Evolutionary conservation across 2,329 filamentous ascomycete genomes (phyloP).

Genomic region (Colletotrichum tabaci): DNA sequence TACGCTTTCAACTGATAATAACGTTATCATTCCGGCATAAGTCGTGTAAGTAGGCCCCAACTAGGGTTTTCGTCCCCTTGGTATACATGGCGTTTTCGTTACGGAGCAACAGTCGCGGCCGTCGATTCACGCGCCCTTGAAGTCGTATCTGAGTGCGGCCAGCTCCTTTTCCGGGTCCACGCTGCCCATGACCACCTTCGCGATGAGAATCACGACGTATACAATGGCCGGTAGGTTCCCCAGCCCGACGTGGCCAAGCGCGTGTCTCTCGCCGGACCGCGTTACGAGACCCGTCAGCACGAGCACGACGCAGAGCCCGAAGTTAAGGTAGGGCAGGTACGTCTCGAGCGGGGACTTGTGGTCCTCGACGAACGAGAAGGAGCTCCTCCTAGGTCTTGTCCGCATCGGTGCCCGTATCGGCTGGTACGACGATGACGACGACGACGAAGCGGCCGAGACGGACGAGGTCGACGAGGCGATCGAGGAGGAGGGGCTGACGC

Average conservation of each 20-base stretch:
- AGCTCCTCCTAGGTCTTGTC: constrained; percentile 41
- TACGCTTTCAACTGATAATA: not conserved
- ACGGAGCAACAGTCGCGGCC: not conserved
- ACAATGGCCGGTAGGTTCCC: constrained; percentile 70
- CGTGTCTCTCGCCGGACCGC: constrained; percentile 48
- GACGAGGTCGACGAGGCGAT: constrained; percentile 31
- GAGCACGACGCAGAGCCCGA: constrained; percentile 68
- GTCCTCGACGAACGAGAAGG: constrained; percentile 41
- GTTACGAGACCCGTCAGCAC: constrained; percentile 59
- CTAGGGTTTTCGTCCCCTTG: not conserved
- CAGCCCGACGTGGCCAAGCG: constrained; percentile 59
- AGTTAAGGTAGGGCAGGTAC: constrained; percentile 74
- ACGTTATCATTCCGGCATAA: constrained; percentile 31
- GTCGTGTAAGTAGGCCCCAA: constrained; percentile 14
- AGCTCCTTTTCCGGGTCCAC: constrained; percentile 79
- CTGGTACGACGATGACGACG: constrained; percentile 17
- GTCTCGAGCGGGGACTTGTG: constrained; percentile 64
- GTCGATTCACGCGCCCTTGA: constrained; percentile 72
- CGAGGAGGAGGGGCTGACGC: constrained; percentile 30
- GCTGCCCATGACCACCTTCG: constrained; percentile 76
- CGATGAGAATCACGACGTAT: constrained; percentile 72
- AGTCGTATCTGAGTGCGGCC: constrained; percentile 73
- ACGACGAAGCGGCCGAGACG: constrained; percentile 29
- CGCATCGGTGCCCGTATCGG: constrained; percentile 14
- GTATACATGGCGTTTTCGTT: not conserved